Evolutionary conservation across 2,329 filamentous ascomycete genomes (phyloP), one percentile per base, ranked within the genome.

Genomic region (Albophoma yamanashiensis): DNA sequence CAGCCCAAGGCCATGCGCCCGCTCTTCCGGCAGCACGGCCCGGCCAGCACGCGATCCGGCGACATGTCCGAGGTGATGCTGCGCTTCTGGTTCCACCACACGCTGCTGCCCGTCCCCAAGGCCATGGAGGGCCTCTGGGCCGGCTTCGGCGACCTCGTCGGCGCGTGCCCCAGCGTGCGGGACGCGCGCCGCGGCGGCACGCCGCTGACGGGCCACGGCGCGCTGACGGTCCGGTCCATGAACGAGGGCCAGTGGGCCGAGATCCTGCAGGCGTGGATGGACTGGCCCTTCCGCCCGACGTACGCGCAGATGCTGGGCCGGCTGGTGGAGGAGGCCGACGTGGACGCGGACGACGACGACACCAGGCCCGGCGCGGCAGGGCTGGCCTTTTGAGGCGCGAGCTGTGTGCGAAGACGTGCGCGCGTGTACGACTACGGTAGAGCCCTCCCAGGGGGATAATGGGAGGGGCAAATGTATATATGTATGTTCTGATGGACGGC

Each of bases 251-350:
- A 89, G 75, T 77, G 85, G 69, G 69, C 76, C 22, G 82, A 87
- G 62, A 72, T 90, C 20, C 62, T 85, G 5, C 76, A 82, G 64
- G 79, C 80, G 0, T 90, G 84, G 78, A 77, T 83, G 70, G 74
- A 79, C 57, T 91, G 87, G 87, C 86, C 86, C 0, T 89, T 89
- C 64, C 71, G 73, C 3, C 85, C 84, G 1, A 64, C 68, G 2
- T 81, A 80, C 62, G 53, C 70, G 7, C 74, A 82, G 61, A 70
- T 85, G 58, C 71, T 84, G n/a, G 72, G 73, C 6, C 73, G 79
- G 34, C 63, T 72, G 61, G 61, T 68, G n/a, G 73, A 75, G 9
- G 73, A 72, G 6, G 39, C 38, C 4, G 65, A 67, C 1, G 42
- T 4, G 8, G 64, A 68, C 2, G 64, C 43, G 0, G 69, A 67